Evolutionary conservation across 1,139 yeast species (phyloP).

Genomic region (Pneumocystis oryctolagi): DNA sequence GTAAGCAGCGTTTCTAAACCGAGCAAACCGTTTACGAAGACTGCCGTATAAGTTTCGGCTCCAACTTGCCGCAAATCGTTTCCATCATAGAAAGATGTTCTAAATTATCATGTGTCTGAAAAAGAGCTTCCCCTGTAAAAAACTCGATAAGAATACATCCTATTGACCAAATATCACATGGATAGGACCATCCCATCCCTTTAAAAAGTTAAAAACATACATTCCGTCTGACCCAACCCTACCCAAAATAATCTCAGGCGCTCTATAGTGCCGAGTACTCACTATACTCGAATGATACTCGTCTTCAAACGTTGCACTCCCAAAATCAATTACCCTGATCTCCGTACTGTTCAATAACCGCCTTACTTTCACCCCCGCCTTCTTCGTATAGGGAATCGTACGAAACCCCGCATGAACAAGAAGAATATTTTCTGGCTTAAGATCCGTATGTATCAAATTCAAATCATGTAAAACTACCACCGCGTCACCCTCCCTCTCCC

Average conservation of each 20-base stretch:
- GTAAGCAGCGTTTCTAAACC: not conserved
- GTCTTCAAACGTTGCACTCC: constrained; percentile 83
- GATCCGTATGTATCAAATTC: constrained; percentile 82
- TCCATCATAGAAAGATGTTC: constrained; percentile 96
- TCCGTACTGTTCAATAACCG: constrained; percentile 60
- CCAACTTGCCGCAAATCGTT: constrained; percentile 37
- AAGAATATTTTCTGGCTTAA: constrained; percentile 86
- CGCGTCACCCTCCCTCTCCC: not conserved
- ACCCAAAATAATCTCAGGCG: constrained; percentile 76
- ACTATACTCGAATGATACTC: constrained; percentile 89
- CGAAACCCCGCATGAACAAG: constrained; percentile 29
- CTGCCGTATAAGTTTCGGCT: constrained; percentile 21
- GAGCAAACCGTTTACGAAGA: constrained; percentile 6
- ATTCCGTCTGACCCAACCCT: not conserved
- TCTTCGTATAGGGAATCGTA: constrained; percentile 10
- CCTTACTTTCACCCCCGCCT: constrained; percentile 13
- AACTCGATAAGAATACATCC: constrained; percentile 89
- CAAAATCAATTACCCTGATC: constrained; percentile 87
- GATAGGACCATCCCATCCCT: constrained; percentile 83
- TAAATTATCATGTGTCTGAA: constrained; percentile 84
- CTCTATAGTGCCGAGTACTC: constrained; percentile 84
- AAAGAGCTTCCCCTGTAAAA: constrained; percentile 87
- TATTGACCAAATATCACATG: constrained; percentile 94
- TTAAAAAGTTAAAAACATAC: not conserved
- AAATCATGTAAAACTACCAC: constrained; percentile 53